A percentile compares a stretch with the other conserved stretches of the same genome.
Evolutionary conservation across 2,329 filamentous ascomycete species (phyloP).

Genomic region (Scytalidium lignicola): DNA sequence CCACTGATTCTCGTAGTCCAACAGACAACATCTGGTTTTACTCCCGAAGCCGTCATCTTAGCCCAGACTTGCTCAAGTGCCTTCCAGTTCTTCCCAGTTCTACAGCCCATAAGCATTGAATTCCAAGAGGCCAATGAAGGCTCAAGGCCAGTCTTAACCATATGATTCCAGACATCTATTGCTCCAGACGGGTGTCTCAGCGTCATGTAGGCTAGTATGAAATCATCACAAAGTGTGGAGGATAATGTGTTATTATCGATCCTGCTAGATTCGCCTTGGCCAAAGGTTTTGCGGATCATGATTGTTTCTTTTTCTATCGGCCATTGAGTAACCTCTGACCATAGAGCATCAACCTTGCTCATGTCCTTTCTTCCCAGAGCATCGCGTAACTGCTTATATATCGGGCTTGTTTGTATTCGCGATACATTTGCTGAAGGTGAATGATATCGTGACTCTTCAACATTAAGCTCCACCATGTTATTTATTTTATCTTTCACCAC

Average conservation of each 20-base stretch:
- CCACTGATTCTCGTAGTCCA: slow-evolving; percentile 70
- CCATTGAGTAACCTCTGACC: slow-evolving; percentile 18
- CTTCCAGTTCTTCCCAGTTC: slow-evolving; percentile 50
- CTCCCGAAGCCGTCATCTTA: slow-evolving; percentile 51
- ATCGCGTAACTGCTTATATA: slow-evolving; percentile 15
- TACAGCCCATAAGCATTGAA: slow-evolving; percentile 67
- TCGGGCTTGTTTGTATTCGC: slow-evolving; percentile 2
- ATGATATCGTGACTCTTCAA: not conserved
- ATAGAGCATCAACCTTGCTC: slow-evolving; percentile 17
- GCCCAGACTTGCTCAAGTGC: slow-evolving; percentile 64
- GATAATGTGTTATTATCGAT: slow-evolving; percentile 11
- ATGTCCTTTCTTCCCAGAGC: slow-evolving; percentile 18
- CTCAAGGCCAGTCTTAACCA: slow-evolving; percentile 46
- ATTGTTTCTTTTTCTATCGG: slow-evolving; percentile 8
- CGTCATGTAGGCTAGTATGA: slow-evolving; percentile 42
- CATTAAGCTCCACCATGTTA: not conserved
- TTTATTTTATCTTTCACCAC: slow-evolving; percentile 8
- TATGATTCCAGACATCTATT: slow-evolving; percentile 52
- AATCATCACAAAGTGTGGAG: slow-evolving; percentile 33
- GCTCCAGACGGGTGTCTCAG: slow-evolving; percentile 37
- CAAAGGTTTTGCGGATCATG: not conserved
- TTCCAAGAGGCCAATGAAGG: slow-evolving; percentile 66
- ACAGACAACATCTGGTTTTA: slow-evolving; percentile 56
- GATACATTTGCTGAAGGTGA: not conserved
- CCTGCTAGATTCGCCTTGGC: not conserved